phyloP scores from a whole-genome alignment of 2,329 filamentous ascomycete genomes.

The Ophiocordyceps camponoti-floridani region DNA sequence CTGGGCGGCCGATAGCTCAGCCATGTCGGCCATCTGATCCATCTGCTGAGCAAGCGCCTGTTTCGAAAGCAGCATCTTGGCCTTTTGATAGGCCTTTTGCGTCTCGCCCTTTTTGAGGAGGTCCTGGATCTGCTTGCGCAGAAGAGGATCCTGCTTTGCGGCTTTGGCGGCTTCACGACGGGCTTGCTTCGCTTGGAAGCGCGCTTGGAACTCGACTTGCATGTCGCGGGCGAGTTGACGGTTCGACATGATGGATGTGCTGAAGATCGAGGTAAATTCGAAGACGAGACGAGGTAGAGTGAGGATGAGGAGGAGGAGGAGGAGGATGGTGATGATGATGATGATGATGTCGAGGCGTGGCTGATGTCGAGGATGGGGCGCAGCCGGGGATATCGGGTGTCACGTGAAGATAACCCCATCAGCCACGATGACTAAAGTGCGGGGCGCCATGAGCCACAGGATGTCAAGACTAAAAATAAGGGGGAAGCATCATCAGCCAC shows the following conservation, averaged over 20 bases:
- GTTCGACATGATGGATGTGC: slow-evolving; percentile 30
- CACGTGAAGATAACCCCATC: neutral
- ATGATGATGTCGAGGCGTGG: neutral
- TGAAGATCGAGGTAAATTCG: neutral
- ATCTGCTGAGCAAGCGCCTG: slow-evolving; percentile 44
- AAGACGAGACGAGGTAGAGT: neutral
- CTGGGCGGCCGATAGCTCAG: slow-evolving; percentile 39
- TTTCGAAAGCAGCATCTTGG: slow-evolving; percentile 42
- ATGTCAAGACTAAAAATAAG: neutral
- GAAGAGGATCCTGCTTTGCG: slow-evolving; percentile 38
- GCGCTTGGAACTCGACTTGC: slow-evolving; percentile 45
- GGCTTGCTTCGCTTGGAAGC: slow-evolving; percentile 45
- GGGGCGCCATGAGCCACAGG: neutral
- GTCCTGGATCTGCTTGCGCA: slow-evolving; percentile 46
- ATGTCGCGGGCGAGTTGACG: slow-evolving; percentile 41
- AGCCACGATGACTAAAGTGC: neutral
- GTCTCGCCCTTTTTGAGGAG: slow-evolving; percentile 45
- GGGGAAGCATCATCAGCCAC: neutral
- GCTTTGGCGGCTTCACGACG: slow-evolving; percentile 43
- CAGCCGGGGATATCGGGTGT: neutral
- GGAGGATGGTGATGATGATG: neutral
- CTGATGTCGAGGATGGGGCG: neutral
- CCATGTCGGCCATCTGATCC: slow-evolving; percentile 48
- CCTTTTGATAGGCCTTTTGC: slow-evolving; percentile 44
- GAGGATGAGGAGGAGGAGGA: neutral